Base-by-base conservation (phyloP, 768 basidiomycete genomes). In the Lyophyllum decastes region DNA sequence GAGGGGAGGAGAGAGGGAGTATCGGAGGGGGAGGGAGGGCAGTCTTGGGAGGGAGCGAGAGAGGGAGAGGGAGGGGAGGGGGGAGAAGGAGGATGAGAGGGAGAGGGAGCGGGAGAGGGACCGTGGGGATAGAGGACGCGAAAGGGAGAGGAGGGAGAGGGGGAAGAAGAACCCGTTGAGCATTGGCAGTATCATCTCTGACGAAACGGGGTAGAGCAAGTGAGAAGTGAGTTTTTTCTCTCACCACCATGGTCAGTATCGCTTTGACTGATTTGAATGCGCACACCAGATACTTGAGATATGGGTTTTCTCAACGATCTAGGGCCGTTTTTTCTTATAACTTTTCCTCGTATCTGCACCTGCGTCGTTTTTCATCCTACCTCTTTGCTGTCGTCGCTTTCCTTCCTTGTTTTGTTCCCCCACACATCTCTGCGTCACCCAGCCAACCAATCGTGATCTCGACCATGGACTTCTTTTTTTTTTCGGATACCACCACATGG, bases 151-250 rank as follows among this genome's bases (percentile, higher is more conserved):
- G 57, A 64, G 40, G 63, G 65, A 43, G 48, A 53, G 41, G 30
- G 74, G 78, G 38, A 88, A 87, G 78, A 88, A 84, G 72, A 88
- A 86, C 62, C 81, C 79, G 54, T 65, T 89, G 72, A 87, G 85
- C 63, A 89, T 89, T 60, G 85, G 85, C 54, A 87, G 84, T 64
- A 89, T 89, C 55, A 87, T 88, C 54, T 86, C 84, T 7, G 58
- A 62, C 34, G 54, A 41, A 19, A 41, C 40, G n/a, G 40, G 40
- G n/a, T 41, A 41, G 40, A n/a, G 40, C 10, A 19, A 16, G 16
- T 19, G n/a, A n/a, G n/a, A n/a, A n/a, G n/a, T n/a, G n/a, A n/a
- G n/a, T n/a, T 16, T 7, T 16, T 41, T 41, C 3, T 11, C 10
- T 30, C 5, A 4, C 30, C 30, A 4, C 10, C 30, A 30, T 30